Base-by-base conservation (phyloP, 108 stramenopile species). In the Nitzschia inconspicua region DNA sequence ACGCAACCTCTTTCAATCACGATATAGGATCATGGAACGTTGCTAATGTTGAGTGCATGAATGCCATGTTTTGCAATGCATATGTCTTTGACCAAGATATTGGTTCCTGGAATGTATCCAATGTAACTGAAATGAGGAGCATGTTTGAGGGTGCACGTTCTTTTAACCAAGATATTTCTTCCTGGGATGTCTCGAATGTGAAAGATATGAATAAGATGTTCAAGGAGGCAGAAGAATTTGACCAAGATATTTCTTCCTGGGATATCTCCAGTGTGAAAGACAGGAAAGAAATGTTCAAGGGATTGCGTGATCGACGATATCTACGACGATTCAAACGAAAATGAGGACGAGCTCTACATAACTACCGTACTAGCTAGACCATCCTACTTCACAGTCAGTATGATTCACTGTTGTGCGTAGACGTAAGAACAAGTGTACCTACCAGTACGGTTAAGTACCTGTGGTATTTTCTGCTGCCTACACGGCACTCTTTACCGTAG, bases 1-100 rank as follows among this genome's bases (percentile, higher is more conserved):
- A 39, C 23, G 65, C 72, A 36, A n/a, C 35, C 3, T 29, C 27
- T 27, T 61, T 61, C 32, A 48, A 61, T n/a, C 68, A 74, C 47
- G 59, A 57, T 35, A 34, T 84, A 4, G 39, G 23, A 18, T 14
- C 41, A 5, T 84, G 78, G 78, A 52, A 77, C 28, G 47, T 57
- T 18, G 36, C 51, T 13, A 36, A 40, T 10, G 62, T 67, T 16
- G 20, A 20, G 6, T 22, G 29, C 11, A 41, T 68, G 24, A 30
- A 16, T 3, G n/a, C 20, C 22, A 70, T 65, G 73, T 73, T 74
- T 55, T 13, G 25, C 22, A 22, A 47, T 4, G 60, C 63, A 19
- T 19, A 16, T 6, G 4, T 30, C n/a, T 75, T 75, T 39, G 65
- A 70, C 27, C 52, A 57, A 29, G 34, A 51, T 31, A 27, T 75